These are phyloP conservation scores for Candida manassasensis DNA, from an alignment of 805 yeast genomes.

Conservation along the genomic window DNA sequence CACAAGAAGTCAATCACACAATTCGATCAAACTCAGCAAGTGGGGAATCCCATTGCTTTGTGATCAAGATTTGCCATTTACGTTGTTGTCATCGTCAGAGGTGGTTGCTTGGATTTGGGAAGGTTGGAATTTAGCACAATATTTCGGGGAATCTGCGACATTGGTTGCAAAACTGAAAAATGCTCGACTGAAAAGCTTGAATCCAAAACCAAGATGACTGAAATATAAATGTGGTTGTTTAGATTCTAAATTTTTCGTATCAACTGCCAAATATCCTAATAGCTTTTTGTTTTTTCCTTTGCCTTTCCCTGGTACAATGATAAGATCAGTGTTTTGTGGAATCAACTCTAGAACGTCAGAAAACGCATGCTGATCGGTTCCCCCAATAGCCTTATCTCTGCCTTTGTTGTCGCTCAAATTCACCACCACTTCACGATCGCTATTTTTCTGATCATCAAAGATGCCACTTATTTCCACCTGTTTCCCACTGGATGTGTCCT, in stretches of 20 bases:
- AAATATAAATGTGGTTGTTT: conserved; percentile 10
- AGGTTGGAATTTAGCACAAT: too few species aligned
- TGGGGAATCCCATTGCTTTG: too few species aligned
- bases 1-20: neutral
- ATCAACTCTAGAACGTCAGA: conserved; percentile 7
- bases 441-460: conserved; percentile 7
- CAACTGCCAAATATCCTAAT: conserved; percentile 10
- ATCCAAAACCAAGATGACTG: conserved; percentile 14
- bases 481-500: neutral
- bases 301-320: conserved; percentile 10
- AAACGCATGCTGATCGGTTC: neutral
- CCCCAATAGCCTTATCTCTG: conserved; percentile 4
- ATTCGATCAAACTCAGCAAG: too few species aligned
- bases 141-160: neutral
- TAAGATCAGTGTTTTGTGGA: conserved; percentile 14
- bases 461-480: neutral
- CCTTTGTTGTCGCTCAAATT: conserved; percentile 15
- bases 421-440: conserved; percentile 12
- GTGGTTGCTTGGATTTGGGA: too few species aligned
- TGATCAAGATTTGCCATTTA: too few species aligned
- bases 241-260: neutral
- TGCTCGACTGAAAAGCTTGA: conserved; percentile 15
- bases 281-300: conserved; percentile 5
- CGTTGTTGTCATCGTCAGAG: too few species aligned
- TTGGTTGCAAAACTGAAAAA: conserved; percentile 11